These are phyloP conservation scores for Ophiostoma piceae DNA, from an alignment of 2,329 filamentous ascomycete species.

Conservation along the genomic window DNA sequence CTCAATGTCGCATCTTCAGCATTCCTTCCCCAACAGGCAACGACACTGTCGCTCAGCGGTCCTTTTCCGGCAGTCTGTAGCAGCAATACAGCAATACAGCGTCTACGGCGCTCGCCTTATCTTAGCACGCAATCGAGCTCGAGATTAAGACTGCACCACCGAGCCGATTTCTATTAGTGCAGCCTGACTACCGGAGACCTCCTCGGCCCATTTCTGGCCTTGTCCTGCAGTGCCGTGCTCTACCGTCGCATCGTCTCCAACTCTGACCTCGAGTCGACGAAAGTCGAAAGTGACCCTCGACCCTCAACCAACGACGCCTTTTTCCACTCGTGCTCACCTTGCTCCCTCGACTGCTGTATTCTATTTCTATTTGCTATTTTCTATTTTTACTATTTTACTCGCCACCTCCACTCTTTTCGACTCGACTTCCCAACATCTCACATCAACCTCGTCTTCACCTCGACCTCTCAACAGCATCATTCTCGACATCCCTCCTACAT, in stretches of 20 bases:
- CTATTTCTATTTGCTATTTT: not conserved
- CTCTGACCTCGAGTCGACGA: no score
- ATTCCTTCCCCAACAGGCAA: constrained; percentile 5
- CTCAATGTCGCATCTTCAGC: not conserved
- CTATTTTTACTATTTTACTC: not conserved
- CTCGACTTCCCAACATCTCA: not conserved
- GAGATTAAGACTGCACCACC: no score
- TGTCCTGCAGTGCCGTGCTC: not conserved
- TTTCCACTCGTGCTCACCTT: not conserved
- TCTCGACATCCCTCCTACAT: not conserved
- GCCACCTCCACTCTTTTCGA: not conserved
- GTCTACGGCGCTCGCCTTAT: not conserved
- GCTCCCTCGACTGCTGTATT: not conserved
- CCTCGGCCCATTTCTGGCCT: not conserved
- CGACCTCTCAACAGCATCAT: not conserved
- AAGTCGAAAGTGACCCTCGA: not conserved
- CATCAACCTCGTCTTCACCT: not conserved
- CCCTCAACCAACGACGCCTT: not conserved
- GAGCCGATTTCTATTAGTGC: not conserved
- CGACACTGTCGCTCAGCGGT: not conserved
- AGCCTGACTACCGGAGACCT: not conserved
- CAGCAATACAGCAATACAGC: not conserved
- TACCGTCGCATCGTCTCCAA: not conserved
- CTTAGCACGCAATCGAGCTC: not conserved
- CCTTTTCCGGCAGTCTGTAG: not conserved